phyloP scores from a whole-genome alignment of 371 early-diverging fungal species.

The Mortierella polycephala region DNA sequence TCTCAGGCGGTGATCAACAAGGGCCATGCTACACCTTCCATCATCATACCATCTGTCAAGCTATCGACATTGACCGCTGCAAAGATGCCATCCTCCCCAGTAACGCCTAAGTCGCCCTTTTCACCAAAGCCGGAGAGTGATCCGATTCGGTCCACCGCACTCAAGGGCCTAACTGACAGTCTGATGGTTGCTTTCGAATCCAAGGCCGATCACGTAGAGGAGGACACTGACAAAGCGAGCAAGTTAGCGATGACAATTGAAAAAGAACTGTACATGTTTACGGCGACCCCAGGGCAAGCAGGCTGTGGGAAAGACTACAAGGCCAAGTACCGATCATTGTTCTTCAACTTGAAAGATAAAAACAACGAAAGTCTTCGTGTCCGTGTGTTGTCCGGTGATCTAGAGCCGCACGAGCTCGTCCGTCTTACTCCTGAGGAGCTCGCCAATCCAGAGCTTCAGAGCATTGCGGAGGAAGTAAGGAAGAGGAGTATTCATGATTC shows the following conservation, averaged over 20 bases:
- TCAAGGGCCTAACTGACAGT: slow-evolving; percentile 62
- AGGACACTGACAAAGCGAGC: slow-evolving; percentile 17
- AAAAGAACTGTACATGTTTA: slow-evolving; percentile 46
- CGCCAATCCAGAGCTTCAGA: slow-evolving; percentile 78
- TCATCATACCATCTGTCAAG: slow-evolving; percentile 27
- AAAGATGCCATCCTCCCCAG: slow-evolving; percentile 28
- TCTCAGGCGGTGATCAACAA: slow-evolving; percentile 32
- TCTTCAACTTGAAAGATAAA: slow-evolving; percentile 82
- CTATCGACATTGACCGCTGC: slow-evolving; percentile 2
- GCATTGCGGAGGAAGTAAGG: slow-evolving; percentile 69
- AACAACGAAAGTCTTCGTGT: slow-evolving; percentile 73
- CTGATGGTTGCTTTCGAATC: slow-evolving; percentile 34
- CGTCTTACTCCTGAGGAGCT: slow-evolving; percentile 80
- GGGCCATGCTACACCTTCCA: slow-evolving; percentile 18
- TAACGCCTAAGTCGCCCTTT: slow-evolving; percentile 27
- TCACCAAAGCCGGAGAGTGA: slow-evolving; percentile 61
- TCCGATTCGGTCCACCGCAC: slow-evolving; percentile 65
- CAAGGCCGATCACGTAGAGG: slow-evolving; percentile 7
- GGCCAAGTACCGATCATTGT: slow-evolving; percentile 76
- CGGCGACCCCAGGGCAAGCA: slow-evolving; percentile 46
- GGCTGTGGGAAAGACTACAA: slow-evolving; percentile 74
- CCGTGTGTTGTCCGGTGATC: slow-evolving; percentile 72
- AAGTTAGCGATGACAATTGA: slow-evolving; percentile 32
- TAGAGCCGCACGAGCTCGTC: slow-evolving; percentile 70
- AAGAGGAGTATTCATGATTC: slow-evolving; percentile 71